phyloP scores from a whole-genome alignment of 2,329 filamentous ascomycete species.

The Lachnellula arida region DNA sequence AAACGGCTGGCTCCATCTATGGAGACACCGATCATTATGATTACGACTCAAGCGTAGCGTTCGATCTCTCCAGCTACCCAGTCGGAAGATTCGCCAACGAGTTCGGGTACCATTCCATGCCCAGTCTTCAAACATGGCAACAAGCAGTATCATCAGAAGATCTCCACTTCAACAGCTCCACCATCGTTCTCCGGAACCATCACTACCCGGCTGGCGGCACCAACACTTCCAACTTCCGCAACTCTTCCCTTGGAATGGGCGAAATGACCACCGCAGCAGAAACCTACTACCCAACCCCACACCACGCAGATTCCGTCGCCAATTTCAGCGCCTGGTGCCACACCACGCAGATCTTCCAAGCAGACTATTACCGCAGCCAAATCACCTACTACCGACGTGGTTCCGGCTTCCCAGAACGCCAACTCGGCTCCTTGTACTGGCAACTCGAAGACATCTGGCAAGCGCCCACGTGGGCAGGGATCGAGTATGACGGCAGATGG shows the following conservation, averaged over 20 bases:
- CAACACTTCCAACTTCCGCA: constrained; percentile 41
- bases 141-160: constrained; percentile 47
- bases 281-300: constrained; percentile 51
- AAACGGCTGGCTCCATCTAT: constrained; percentile 48
- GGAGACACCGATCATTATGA: constrained; percentile 59
- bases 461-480: constrained; percentile 58
- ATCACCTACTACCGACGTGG: constrained; percentile 59
- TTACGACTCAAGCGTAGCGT: constrained; percentile 48
- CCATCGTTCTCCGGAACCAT: constrained; percentile 52
- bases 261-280: constrained; percentile 56
- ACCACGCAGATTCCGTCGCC: constrained; percentile 46
- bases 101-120: constrained; percentile 61
- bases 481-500: constrained; percentile 60
- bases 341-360: constrained; percentile 60
- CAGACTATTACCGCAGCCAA: constrained; percentile 55
- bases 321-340: constrained; percentile 60
- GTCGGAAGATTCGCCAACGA: constrained; percentile 58
- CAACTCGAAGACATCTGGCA: constrained; percentile 63
- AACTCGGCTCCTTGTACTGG: constrained; percentile 59
- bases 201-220: constrained; percentile 50
- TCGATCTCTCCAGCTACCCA: constrained; percentile 51
- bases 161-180: constrained; percentile 52
- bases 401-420: constrained; percentile 51
- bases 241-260: constrained; percentile 41
- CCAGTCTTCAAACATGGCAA: constrained; percentile 53